Base-by-base conservation (phyloP, 768 basidiomycete genomes). In the Lentinula aciculospora region DNA sequence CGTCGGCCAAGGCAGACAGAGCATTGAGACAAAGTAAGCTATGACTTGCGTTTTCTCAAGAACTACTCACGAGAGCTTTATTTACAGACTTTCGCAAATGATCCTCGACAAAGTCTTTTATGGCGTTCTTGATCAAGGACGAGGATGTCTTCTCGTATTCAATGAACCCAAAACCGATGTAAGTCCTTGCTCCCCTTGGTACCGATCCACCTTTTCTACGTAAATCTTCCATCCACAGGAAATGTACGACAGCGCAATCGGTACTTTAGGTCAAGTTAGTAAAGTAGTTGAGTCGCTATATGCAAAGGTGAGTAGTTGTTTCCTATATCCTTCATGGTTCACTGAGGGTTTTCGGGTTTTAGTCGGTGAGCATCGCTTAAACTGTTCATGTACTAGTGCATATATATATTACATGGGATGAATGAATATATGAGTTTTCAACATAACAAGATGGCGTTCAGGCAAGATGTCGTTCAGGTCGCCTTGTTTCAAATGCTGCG, bases 201-300 rank as follows among this genome's bases (percentile, higher is more conserved):
- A 58, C 57, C 25, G 36, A 57, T 53, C 45, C 36, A 12, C 34
- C n/a, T 2, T 31, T n/a, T 29, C 31, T 31, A 25, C 27, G 28
- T 58, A 21, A 48, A 8, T 47, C 29, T 50, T 28, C 12, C 4
- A 15, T 56, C 32, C 47, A 27, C 64, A 97, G 94, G 85, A 88
- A 58, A 85, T 89, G 55, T 98, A 98, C 67, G 86, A 87, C 1
- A 86, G 91, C 3, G 92, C 93, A 10, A 89, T 98, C 58, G 83
- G 91, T 50, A 97, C 94, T 10, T 76, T 98, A 58, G 90, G 84
- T 66, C 88, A 98, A 66, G 88, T 97, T 0, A 85, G 88, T 40
- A 93, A 95, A 65, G 93, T 98, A n/a, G 95, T 99, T 4, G 90
- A 94, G 62, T 88, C 89, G 53, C 69, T 97, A 59, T 97, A 96